Conservation (phyloP, 257 asterid species). For the Solanum acaule region DNA sequence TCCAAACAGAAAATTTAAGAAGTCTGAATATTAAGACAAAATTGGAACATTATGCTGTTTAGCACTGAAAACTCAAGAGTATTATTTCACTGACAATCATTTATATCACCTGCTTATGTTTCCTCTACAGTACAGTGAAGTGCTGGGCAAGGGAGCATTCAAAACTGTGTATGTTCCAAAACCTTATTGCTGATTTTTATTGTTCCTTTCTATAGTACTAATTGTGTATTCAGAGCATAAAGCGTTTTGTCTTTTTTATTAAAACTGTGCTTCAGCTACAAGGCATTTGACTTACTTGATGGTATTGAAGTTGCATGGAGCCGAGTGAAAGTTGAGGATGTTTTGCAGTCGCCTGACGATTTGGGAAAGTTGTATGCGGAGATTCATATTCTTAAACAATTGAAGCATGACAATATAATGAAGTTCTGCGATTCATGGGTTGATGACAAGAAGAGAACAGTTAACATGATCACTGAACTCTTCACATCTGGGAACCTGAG, state of each 20-base stretch:
- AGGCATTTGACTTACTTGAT: constrained; percentile 64
- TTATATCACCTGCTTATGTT: not conserved
- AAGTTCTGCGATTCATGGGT: constrained; percentile 51
- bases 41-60: not conserved
- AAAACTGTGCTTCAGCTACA: constrained; percentile 32
- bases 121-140: constrained; percentile 50
- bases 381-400: constrained; percentile 57
- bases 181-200: not conserved
- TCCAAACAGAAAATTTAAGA: not conserved
- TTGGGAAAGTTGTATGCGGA: constrained; percentile 68
- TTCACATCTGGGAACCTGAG: constrained; percentile 83
- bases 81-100: not conserved
- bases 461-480: constrained; percentile 87
- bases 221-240: not conserved
- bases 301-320: constrained; percentile 94
- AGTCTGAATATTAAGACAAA: not conserved
- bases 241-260: not conserved
- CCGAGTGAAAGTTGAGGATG: constrained; percentile 52
- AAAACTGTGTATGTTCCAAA: constrained; percentile 61
- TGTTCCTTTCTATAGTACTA: not conserved
- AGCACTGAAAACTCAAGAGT: not conserved
- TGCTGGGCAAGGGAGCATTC: constrained; percentile 81
- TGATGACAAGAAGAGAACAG: constrained; percentile 68
- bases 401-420: constrained; percentile 62
- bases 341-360: constrained; percentile 52